phyloP scores from a whole-genome alignment of 2,329 filamentous ascomycete species.

The Sporothrix schenckii region DNA sequence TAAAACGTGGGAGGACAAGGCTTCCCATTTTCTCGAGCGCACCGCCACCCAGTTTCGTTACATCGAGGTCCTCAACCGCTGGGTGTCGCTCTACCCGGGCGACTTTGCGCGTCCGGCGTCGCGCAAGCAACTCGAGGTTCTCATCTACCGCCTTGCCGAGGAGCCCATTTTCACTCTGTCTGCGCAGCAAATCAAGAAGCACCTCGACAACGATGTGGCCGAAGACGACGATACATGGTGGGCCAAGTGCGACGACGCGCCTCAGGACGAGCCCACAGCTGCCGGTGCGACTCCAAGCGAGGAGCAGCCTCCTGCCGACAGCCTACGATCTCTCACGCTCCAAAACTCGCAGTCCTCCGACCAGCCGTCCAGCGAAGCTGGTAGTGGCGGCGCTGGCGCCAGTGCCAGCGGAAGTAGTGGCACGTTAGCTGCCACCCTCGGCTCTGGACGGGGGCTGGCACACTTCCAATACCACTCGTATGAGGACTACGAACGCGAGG shows the following conservation, averaged over 20 bases:
- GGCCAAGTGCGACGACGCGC: constrained; percentile 76
- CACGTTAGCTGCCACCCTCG: not conserved
- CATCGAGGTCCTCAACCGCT: constrained; percentile 81
- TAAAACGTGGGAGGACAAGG: constrained; percentile 65
- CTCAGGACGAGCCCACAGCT: constrained; percentile 34
- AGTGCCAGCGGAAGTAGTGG: not conserved
- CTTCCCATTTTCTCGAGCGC: constrained; percentile 71
- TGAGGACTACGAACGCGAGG: constrained; percentile 80
- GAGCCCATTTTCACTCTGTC: constrained; percentile 83
- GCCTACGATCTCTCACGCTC: constrained; percentile 54
- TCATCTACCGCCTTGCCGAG: constrained; percentile 72
- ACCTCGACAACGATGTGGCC: constrained; percentile 69
- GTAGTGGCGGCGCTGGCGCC: constrained; percentile 17
- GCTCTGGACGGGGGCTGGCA: constrained; percentile 38
- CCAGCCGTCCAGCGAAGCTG: constrained; percentile 46
- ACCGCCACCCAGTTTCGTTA: constrained; percentile 81
- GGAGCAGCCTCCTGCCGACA: constrained; percentile 44
- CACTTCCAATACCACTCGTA: constrained; percentile 65
- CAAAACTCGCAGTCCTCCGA: constrained; percentile 49
- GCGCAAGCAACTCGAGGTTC: constrained; percentile 70
- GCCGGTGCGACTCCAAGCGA: constrained; percentile 27
- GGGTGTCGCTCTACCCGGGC: constrained; percentile 86
- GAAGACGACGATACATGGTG: constrained; percentile 93
- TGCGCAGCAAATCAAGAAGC: constrained; percentile 80
- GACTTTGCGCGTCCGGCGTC: constrained; percentile 85